Percentiles rank a stretch among this genome's conserved stretches.
phyloP scores from a whole-genome alignment of 2,329 filamentous ascomycete species.

The Aspergillus pseudonomiae region DNA sequence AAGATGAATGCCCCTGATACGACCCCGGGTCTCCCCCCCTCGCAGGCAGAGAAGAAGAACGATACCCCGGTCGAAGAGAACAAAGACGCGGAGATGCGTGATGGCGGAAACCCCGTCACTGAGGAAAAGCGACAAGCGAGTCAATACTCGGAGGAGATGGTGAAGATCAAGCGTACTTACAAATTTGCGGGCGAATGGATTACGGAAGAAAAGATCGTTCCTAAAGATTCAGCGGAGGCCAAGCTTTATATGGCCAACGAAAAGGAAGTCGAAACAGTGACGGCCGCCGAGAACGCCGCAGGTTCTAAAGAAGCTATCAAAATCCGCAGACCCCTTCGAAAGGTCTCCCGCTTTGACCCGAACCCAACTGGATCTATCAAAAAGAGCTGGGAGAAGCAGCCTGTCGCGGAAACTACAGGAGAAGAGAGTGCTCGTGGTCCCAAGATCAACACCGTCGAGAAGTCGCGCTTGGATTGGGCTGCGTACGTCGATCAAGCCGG shows the following conservation, averaged over 20 bases:
- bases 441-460: slow-evolving; percentile 69
- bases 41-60: slow-evolving; percentile 22
- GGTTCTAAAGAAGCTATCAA: slow-evolving; percentile 25
- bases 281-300: slow-evolving; percentile 21
- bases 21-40: slow-evolving; percentile 13
- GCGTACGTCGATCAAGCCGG: slow-evolving; percentile 64
- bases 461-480: slow-evolving; percentile 67
- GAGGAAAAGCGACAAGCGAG: slow-evolving; percentile 15
- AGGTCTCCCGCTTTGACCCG: slow-evolving; percentile 50
- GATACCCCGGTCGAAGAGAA: slow-evolving; percentile 15
- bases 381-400: slow-evolving; percentile 48
- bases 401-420: slow-evolving; percentile 26
- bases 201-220: slow-evolving; percentile 57
- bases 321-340: slow-evolving; percentile 45
- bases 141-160: slow-evolving; percentile 45
- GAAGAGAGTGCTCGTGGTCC: slow-evolving; percentile 49
- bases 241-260: slow-evolving; percentile 53
- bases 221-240: slow-evolving; percentile 58
- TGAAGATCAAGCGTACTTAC: slow-evolving; percentile 61
- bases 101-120: slow-evolving; percentile 14
- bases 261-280: slow-evolving; percentile 41
- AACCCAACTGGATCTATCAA: slow-evolving; percentile 48
- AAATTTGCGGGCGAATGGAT: slow-evolving; percentile 60
- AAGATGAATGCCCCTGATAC: slow-evolving; percentile 49
- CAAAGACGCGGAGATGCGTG: slow-evolving; percentile 21